phyloP scores from a whole-genome alignment of 2,329 filamentous ascomycete genomes.

The Aureobasidium sp. region DNA sequence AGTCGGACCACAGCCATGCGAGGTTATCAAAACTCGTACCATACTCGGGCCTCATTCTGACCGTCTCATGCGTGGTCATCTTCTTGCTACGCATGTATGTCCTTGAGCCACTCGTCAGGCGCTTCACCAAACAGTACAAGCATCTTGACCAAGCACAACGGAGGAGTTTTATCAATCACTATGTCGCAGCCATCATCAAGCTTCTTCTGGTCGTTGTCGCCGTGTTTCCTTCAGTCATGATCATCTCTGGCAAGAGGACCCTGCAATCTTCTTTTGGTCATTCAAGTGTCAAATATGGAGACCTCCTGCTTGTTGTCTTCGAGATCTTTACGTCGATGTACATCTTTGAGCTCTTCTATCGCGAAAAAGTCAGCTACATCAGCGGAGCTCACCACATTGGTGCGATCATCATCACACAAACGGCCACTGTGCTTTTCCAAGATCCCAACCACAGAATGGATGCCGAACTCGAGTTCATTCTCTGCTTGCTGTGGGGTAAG shows the following conservation, averaged over 20 bases:
- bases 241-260: conserved; percentile 28
- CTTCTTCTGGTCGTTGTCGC: conserved; percentile 34
- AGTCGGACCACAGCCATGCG: conserved; percentile 17
- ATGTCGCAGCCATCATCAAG: conserved; percentile 39
- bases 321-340: conserved; percentile 43
- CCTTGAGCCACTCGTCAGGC: conserved; percentile 29
- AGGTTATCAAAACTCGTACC: conserved; percentile 18
- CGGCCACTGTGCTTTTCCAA: conserved; percentile 36
- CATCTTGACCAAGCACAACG: conserved; percentile 32
- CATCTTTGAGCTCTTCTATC: conserved; percentile 40
- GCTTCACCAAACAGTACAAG: conserved; percentile 29
- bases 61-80: conserved; percentile 20
- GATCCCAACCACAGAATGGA: conserved; percentile 25
- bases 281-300: conserved; percentile 34
- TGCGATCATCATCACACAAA: conserved; percentile 37
- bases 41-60: conserved; percentile 24
- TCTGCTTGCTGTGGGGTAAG: conserved; percentile 37
- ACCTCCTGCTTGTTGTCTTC: conserved; percentile 34
- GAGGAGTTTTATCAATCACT: conserved; percentile 42
- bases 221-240: conserved; percentile 37
- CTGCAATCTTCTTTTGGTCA: neutral
- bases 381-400: conserved; percentile 38
- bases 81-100: conserved; percentile 28
- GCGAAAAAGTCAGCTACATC: conserved; percentile 36
- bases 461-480: conserved; percentile 32